Percentiles rank a stretch among this genome's conserved stretches.
These are phyloP conservation scores for Leptomonas pyrrhocoris DNA, from an alignment of 208 protist genomes.

Conservation along the genomic window DNA sequence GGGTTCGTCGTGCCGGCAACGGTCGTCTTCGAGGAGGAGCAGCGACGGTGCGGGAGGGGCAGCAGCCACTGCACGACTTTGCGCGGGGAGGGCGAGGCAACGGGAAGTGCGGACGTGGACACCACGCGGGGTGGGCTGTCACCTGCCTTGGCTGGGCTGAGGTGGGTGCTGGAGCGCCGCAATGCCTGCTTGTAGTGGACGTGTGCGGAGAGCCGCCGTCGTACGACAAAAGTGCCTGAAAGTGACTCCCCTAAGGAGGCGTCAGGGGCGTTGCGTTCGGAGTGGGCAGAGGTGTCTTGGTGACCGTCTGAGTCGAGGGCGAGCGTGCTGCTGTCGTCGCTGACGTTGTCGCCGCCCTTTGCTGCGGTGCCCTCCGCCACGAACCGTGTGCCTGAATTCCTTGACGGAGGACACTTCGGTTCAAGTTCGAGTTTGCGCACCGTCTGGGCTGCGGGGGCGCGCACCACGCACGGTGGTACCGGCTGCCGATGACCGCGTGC, in stretches of 20 bases:
- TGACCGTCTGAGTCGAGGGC: neutral
- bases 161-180: neutral
- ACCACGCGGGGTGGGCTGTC: neutral
- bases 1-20: neutral
- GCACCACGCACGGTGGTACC: neutral
- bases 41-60: neutral
- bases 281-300: neutral
- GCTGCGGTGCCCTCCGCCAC: neutral
- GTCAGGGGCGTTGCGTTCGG: neutral
- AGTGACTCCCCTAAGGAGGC: neutral
- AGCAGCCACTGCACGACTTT: neutral
- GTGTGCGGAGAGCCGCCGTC: slow-evolving; percentile 4
- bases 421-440: neutral
- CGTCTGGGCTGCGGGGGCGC: neutral
- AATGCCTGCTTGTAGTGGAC: neutral
- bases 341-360: neutral
- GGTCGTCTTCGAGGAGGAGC: neutral
- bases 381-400: neutral
- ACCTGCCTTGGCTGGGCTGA: neutral
- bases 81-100: neutral
- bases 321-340: neutral
- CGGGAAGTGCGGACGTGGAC: neutral
- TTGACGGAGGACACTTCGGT: no score
- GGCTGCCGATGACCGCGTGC: neutral
- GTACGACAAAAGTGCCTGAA: slow-evolving; percentile 13